Base-by-base conservation (phyloP, 2,329 filamentous ascomycete genomes). In the Fusarium sp. region DNA sequence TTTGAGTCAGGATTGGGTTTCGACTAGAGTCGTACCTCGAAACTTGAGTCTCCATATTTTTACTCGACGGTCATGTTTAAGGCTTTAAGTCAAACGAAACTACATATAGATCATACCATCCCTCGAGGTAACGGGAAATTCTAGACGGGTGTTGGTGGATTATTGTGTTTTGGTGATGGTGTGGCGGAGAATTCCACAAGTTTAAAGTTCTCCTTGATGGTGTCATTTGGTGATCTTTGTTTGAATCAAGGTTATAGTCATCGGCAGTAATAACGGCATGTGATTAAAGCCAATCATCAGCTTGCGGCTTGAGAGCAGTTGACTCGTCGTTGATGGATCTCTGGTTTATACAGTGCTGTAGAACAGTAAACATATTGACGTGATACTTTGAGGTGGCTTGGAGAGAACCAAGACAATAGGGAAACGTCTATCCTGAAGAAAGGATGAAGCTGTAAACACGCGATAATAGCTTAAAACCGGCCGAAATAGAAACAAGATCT, bases 1-100 rank as follows among this genome's bases (percentile, higher is more conserved):
- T 41, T 67, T 55, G 60, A 72, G 44, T 59, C 60, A 72, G 52
- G 56, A 66, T 41, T 26, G 46, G 61, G 65, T 73, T 72, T 70
- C 70, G 61, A 60, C 46, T 60, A 59, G 54, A 42, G 26, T 9
- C 42, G 62, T 64, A 58, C 55, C 15, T 26, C 46, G 53, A 57
- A 46, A 64, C 69, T 46, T 20, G 38, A 20, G 53, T 48, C 50
- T n/a, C 70, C 69, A 66, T 56, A 67, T 52, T 48, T 57, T 44
- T 27, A 52, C 32, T 55, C 30, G 41, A 55, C 32, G 37, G 35
- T 26, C 26, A 46, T 41, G 37, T 61, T 41, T 18, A 65, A 54
- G 55, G 33, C 38, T 61, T 41, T 17, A 65, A 54, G 55, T 37
- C 38, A 62, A 68, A 63, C 60, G 33, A 45, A 41, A 53, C 65